Evolutionary conservation across 1,139 yeast species (phyloP), one percentile per base, ranked within the genome.

Genomic region (Zygosaccharomyces pseudobailii): DNA sequence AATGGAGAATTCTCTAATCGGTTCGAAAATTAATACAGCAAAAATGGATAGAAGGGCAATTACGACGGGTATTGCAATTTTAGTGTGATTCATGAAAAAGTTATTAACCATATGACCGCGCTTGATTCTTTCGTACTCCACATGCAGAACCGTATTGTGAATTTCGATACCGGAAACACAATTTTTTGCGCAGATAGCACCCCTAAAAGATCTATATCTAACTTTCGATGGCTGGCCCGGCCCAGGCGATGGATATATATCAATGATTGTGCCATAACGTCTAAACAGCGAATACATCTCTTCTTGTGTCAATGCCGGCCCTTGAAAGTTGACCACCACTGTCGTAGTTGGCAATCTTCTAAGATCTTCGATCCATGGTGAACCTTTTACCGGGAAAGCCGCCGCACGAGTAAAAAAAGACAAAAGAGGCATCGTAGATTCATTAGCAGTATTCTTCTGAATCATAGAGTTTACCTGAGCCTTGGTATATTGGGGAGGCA

Each of bases 321-420:
- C 97, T 53, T 85, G 89, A 61, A 84, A 89, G 33, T 75, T 74
- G 3, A 90, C 82, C 48, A 78, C 75, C 31, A 92, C 67, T 21
- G 74, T 73, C 9, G 74, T 69, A 50, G 84, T 81, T 7, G 95
- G 95, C 54, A 76, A 77, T 54, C 97, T 71, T 55, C 86, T 77
- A 62, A 92, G 72, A 64, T 92, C 98, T 67, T 92, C 97, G 53
- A 92, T 86, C 97, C 97, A 92, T 0, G 98, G 98, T 0, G 80
- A 75, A 49, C 98, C 98, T 56, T 84, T 84, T 1, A 94, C 97
- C 0, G 87, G 81, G 59, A 74, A 84, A 47, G 71, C 85, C 60
- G 69, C 65, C 67, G 81, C 74, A 61, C 65, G 69, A 47, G 65
- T 71, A 50, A 60, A 66, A 54, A 54, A 75, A 56, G 66, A 57